Conservation (phyloP, 2,329 filamentous ascomycete genomes). For the Fonsecaea nubica region DNA sequence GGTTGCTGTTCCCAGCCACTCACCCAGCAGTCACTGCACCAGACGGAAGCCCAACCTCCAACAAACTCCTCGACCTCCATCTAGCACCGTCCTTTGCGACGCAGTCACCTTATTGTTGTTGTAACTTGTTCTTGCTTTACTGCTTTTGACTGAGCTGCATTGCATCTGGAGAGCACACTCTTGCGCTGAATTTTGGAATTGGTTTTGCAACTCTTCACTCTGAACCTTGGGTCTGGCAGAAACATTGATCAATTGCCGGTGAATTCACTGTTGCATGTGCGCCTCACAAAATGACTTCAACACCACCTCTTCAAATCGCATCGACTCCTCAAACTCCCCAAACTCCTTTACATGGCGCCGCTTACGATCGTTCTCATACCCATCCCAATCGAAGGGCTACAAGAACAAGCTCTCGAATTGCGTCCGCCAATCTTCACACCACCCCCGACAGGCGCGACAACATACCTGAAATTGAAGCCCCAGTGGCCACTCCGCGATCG, state of each 20-base stretch:
- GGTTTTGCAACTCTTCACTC: not conserved
- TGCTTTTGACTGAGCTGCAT: not conserved
- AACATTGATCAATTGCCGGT: slow-evolving; percentile 2
- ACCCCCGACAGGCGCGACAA: slow-evolving; percentile 29
- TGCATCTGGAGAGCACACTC: not conserved
- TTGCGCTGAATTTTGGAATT: not conserved
- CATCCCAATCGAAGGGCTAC: slow-evolving; percentile 23
- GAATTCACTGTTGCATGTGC: slow-evolving; percentile 20
- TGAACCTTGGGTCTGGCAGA: slow-evolving; percentile 9
- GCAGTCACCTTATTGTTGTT: slow-evolving; percentile 1
- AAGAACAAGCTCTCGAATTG: slow-evolving; percentile 28
- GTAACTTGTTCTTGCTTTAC: slow-evolving; percentile 4
- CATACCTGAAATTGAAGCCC: slow-evolving; percentile 1
- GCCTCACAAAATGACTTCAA: slow-evolving; percentile 50
- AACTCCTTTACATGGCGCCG: slow-evolving; percentile 55
- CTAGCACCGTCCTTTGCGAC: slow-evolving; percentile 5
- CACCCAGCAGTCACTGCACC: slow-evolving; percentile 12
- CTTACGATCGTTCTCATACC: slow-evolving; percentile 46
- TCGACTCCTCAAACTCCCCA: slow-evolving; percentile 46
- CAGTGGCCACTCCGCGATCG: slow-evolving; percentile 31
- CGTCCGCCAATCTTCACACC: slow-evolving; percentile 21
- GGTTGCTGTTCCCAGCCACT: slow-evolving; percentile 15
- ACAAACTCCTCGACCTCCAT: slow-evolving; percentile 8
- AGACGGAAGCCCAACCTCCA: slow-evolving; percentile 11
- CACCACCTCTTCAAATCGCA: slow-evolving; percentile 49